These are phyloP conservation scores for Aspergillus floridensis DNA, from an alignment of 2,329 filamentous ascomycete species.

Conservation along the genomic window DNA sequence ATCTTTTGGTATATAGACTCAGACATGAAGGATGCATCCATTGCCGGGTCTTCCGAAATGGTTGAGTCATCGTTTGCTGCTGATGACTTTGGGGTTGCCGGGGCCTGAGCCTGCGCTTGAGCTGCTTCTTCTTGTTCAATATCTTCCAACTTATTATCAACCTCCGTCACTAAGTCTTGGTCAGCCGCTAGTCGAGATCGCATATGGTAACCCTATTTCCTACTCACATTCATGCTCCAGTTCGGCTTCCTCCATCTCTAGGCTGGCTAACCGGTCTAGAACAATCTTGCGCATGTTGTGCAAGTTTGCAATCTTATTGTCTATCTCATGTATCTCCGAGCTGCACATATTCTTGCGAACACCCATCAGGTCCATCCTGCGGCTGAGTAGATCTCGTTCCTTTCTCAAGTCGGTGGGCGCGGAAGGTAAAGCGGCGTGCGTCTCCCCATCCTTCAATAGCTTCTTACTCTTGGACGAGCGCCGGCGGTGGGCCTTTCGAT, in stretches of 20 bases:
- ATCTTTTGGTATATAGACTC: conserved; percentile 96
- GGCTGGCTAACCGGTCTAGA: conserved; percentile 74
- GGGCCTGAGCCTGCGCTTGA: conserved; percentile 28
- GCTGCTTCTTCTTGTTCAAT: conserved; percentile 52
- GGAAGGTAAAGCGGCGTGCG: conserved; percentile 57
- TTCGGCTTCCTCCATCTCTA: conserved; percentile 88
- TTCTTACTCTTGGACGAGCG: conserved; percentile 73
- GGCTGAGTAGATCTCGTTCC: conserved; percentile 75
- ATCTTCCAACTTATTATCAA: conserved; percentile 63
- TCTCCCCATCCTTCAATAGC: conserved; percentile 61
- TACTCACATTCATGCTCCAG: conserved; percentile 81
- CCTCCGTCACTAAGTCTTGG: conserved; percentile 48
- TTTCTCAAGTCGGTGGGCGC: conserved; percentile 72
- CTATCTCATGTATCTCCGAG: conserved; percentile 92
- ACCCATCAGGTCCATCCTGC: conserved; percentile 84
- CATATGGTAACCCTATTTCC: not conserved
- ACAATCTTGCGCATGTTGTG: conserved; percentile 91
- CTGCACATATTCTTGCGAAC: conserved; percentile 97
- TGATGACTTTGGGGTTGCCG: conserved; percentile 37
- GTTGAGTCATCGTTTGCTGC: conserved; percentile 48
- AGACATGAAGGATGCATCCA: conserved; percentile 79
- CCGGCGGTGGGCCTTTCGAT: conserved; percentile 66
- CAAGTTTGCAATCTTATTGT: conserved; percentile 92
- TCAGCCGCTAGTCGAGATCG: conserved; percentile 1
- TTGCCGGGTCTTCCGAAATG: conserved; percentile 53